Evolutionary conservation across 164 flowering plant species (phyloP).

Genomic region (Vitis vinifera): DNA sequence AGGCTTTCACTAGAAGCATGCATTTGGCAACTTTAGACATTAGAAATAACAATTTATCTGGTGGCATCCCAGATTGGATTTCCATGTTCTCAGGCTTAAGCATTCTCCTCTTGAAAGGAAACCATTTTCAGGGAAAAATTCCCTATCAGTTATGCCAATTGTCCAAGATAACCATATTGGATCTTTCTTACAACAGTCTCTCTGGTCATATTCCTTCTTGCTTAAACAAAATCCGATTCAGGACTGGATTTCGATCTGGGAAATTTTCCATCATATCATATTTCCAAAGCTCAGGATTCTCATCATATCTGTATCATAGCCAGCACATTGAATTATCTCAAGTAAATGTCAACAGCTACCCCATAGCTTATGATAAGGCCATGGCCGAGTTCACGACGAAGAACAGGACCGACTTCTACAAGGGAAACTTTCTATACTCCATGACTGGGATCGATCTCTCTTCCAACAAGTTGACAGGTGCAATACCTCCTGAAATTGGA

Average conservation of each 20-base stretch:
- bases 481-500: constrained; percentile 4
- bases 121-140: constrained; percentile 11
- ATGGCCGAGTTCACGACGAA: neutral
- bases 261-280: neutral
- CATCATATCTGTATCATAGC: neutral
- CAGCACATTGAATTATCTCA: too few species aligned
- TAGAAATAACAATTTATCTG: constrained; percentile 1
- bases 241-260: neutral
- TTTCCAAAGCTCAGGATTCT: neutral
- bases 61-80: neutral
- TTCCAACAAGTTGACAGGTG: constrained; percentile 3
- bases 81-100: neutral
- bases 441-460: constrained; percentile 1
- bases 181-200: constrained; percentile 14
- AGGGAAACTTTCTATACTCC: neutral
- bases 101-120: constrained; percentile 3
- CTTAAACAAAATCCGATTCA: neutral
- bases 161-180: neutral
- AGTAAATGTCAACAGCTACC: neutral
- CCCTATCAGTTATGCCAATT: constrained; percentile 9
- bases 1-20: neutral
- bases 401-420: neutral
- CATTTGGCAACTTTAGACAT: neutral
- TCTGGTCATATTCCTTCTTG: constrained; percentile 7
- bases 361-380: neutral